A percentile compares a stretch with the other conserved stretches of the same genome.
These are phyloP conservation scores for Boletus sp. DNA, from an alignment of 768 basidiomycete species.

Conservation along the genomic window DNA sequence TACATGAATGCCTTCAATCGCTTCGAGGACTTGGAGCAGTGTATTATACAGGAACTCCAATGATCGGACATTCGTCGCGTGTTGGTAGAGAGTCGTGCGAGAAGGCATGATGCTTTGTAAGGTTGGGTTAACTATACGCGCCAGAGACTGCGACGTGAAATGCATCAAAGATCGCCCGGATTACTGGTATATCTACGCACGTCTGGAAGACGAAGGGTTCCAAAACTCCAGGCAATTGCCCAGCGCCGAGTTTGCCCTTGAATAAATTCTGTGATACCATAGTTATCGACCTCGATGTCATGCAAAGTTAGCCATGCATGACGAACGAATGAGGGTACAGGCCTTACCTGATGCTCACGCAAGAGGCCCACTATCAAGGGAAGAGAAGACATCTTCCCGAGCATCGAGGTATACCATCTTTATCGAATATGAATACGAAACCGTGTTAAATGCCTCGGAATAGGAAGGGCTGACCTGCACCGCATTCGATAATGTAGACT, in stretches of 20 bases:
- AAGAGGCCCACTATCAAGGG: constrained; percentile 55
- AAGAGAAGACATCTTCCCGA: constrained; percentile 83
- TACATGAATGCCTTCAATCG: constrained; percentile 31
- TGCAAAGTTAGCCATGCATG: not conserved
- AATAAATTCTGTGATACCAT: constrained; percentile 76
- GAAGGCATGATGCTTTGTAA: constrained; percentile 54
- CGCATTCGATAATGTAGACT: constrained; percentile 47
- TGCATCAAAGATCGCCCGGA: constrained; percentile 27
- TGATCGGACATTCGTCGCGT: constrained; percentile 19
- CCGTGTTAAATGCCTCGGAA: not conserved
- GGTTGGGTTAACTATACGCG: constrained; percentile 37
- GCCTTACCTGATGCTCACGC: constrained; percentile 41
- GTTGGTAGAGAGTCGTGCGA: constrained; percentile 53
- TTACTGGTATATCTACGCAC: constrained; percentile 44
- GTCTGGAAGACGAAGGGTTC: constrained; percentile 63
- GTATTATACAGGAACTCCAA: constrained; percentile 7
- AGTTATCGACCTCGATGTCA: constrained; percentile 69
- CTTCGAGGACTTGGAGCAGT: constrained; percentile 32
- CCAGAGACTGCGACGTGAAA: constrained; percentile 31
- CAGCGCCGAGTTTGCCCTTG: constrained; percentile 91
- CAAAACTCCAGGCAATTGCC: constrained; percentile 87
- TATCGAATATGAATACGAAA: not conserved
- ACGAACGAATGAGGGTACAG: not conserved
- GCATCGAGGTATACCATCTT: constrained; percentile 90
- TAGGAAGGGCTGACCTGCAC: constrained; percentile 48